Base-by-base conservation (phyloP, 148 eudicot species). In the Silene conica region DNA sequence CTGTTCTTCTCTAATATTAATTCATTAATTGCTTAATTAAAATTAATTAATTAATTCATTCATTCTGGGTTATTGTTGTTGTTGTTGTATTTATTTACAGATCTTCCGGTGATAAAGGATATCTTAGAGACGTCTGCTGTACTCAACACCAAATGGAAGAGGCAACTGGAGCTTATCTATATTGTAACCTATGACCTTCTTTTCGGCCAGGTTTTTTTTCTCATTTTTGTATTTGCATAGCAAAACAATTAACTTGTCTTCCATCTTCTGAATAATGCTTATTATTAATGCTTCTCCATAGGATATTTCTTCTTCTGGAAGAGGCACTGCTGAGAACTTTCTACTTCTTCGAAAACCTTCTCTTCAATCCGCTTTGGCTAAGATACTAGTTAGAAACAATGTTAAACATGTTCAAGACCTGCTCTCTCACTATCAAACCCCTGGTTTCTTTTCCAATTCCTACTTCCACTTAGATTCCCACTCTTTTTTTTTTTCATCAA, bases 141-240 rank as follows among this genome's bases (percentile, higher is more conserved):
- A 69, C 76, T 92, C 38, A 92, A 83, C 83, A 82, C 86, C 88
- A 95, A 86, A 82, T 90, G 96, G 99, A 95, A 95, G 99, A 92
- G 81, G 82, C 91, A 89, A 81, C 82, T 63, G 73, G 97, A 90
- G 76, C 82, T 95, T 65, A 81, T 92, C 73, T 95, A 90, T 78
- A 77, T 90, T 70, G 78, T 86, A 70, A 74, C 85, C 20, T 92
- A 95, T 74, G 97, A 95, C 81, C 75, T 95, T 63, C 99, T 95
- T 64, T 90, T 95, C 75, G 97, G 99, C 73, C 89, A 95, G 99
- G 99, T 95, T 81, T 63, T 54, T 6, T 14, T 38, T 75, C 59
- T 48, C 20, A 43, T 0, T 2, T 65, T 19, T 41, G 28, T 76
- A 69, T 80, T n/a, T n/a, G n/a, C n/a, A n/a, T n/a, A n/a, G n/a